These are phyloP conservation scores for Lactifluus pinguis DNA, from an alignment of 768 basidiomycete species.

Conservation along the genomic window DNA sequence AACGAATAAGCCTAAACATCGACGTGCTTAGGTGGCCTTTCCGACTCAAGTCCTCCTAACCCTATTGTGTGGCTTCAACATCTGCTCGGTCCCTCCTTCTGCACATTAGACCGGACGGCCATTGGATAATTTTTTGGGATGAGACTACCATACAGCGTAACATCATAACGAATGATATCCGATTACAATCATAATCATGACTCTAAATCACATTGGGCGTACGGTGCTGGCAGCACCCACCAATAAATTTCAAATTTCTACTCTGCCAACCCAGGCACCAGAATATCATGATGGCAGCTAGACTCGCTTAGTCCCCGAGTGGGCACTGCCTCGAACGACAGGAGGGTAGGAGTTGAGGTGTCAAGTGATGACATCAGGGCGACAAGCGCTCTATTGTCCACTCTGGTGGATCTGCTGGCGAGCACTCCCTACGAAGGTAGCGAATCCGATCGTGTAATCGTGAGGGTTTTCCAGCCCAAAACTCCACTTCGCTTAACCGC, in stretches of 20 bases:
- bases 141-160: too few relatives aligned
- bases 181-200: too few relatives aligned
- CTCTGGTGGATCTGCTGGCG: slow-evolving; percentile 38
- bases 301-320: background rate
- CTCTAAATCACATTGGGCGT: background rate
- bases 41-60: too few relatives aligned
- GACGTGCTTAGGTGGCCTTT: background rate
- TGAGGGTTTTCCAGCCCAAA: slow-evolving; percentile 96
- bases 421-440: slow-evolving; percentile 49
- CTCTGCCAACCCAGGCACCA: background rate
- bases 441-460: slow-evolving; percentile 85
- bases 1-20: slow-evolving; percentile 5
- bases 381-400: slow-evolving; percentile 81
- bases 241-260: background rate
- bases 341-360: background rate
- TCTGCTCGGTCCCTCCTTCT: too few relatives aligned
- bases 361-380: slow-evolving; percentile 29
- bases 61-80: too few relatives aligned
- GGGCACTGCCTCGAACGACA: background rate
- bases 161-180: background rate
- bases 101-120: too few relatives aligned
- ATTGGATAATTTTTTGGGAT: too few relatives aligned
- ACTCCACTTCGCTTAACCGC: slow-evolving; percentile 75
- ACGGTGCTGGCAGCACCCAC: background rate
- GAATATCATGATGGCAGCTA: background rate